Conservation (phyloP, 78 protist genomes). For the Planoprotostelium fungivorum region DNA sequence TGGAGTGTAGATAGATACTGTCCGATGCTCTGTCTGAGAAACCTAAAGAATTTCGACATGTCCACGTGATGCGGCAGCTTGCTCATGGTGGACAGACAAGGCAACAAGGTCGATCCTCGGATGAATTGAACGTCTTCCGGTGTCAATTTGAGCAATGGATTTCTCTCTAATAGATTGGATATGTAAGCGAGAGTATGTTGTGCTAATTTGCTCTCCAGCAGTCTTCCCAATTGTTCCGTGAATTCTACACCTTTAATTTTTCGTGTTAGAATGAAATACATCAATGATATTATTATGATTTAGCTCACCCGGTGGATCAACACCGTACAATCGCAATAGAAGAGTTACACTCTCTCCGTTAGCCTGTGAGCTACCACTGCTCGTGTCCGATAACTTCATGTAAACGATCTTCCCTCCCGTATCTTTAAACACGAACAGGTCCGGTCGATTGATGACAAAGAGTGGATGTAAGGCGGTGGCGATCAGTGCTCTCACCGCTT, state of each 20-base stretch:
- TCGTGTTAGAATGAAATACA: not conserved
- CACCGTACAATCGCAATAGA: constrained; percentile 31
- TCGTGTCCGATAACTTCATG: constrained; percentile 34
- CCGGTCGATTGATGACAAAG: constrained; percentile 31
- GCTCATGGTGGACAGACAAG: constrained; percentile 9
- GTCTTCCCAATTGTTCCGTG: constrained; percentile 24
- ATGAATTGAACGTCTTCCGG: constrained; percentile 48
- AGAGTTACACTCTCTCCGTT: constrained; percentile 4
- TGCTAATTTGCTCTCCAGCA: constrained; percentile 35
- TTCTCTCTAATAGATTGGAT: constrained; percentile 19
- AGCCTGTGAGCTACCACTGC: not conserved
- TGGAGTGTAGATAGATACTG: constrained; percentile 33
- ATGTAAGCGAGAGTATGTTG: constrained; percentile 14
- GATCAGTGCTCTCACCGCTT: constrained; percentile 32
- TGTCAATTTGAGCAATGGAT: constrained; percentile 48
- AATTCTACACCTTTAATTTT: constrained; percentile 40
- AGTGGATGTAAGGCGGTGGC: constrained; percentile 33
- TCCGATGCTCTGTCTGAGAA: constrained; percentile 30
- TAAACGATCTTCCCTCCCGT: constrained; percentile 43
- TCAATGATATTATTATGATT: not conserved
- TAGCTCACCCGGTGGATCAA: constrained; percentile 18
- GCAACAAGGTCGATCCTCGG: constrained; percentile 21
- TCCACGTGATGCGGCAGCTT: constrained; percentile 12
- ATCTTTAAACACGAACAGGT: constrained; percentile 51
- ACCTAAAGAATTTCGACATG: constrained; percentile 27